phyloP scores from a whole-genome alignment of 352 stramenopile genomes.

The Globisporangium paroecandrum region DNA sequence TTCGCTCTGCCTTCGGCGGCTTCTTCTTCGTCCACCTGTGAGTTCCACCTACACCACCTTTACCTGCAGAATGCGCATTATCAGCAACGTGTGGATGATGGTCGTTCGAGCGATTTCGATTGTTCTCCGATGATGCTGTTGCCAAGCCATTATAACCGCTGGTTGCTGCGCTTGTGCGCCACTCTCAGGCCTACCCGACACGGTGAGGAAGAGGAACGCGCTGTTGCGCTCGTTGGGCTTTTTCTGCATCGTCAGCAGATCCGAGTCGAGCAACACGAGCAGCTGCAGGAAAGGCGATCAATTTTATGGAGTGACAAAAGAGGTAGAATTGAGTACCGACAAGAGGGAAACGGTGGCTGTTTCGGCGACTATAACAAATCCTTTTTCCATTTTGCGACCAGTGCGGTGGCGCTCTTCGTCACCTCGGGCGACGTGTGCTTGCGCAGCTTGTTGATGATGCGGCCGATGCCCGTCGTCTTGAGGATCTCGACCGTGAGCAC shows the following conservation, averaged over 20 bases:
- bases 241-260: conserved; percentile 52
- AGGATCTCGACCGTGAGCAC: conserved; percentile 79
- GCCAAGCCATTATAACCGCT: neutral
- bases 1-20: neutral
- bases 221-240: conserved; percentile 42
- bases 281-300: conserved; percentile 23
- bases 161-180: conserved; percentile 12
- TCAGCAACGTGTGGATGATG: neutral
- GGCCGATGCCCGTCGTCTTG: conserved; percentile 75
- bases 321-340: no score
- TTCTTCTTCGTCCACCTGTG: conserved; percentile 5
- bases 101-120: neutral
- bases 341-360: neutral
- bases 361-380: conserved; percentile 46
- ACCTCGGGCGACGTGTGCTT: conserved; percentile 69
- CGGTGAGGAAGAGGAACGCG: conserved; percentile 44
- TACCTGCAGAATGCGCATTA: neutral
- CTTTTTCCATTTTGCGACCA: conserved; percentile 87
- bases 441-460: conserved; percentile 85
- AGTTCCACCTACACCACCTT: neutral
- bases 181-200: conserved; percentile 40
- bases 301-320: no score
- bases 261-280: conserved; percentile 66
- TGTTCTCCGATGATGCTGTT: conserved; percentile 3
- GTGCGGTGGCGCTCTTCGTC: conserved; percentile 54